phyloP scores from a whole-genome alignment of 768 basidiomycete genomes.

The Cystofilobasidium capitatum region DNA sequence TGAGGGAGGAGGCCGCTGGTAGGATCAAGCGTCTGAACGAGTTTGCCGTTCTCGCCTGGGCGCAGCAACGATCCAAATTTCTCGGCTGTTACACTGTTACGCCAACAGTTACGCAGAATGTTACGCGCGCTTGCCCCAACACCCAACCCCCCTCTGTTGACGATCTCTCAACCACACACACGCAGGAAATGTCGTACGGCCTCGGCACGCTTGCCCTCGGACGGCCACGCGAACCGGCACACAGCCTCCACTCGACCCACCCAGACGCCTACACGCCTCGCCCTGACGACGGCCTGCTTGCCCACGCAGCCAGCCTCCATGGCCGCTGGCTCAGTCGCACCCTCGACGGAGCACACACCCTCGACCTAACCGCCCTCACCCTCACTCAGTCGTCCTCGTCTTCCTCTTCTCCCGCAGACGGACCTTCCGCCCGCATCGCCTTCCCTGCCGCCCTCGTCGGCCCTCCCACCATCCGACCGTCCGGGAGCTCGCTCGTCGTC shows the following conservation, averaged over 20 bases:
- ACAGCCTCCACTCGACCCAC: too few relatives aligned
- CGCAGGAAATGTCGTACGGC: too few relatives aligned
- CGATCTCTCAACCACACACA: too few relatives aligned
- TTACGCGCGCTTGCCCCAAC: too few relatives aligned
- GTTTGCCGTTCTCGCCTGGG: too few relatives aligned
- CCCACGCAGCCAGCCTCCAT: neutral
- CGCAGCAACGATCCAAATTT: too few relatives aligned
- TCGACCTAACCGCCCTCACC: slow-evolving; percentile 63
- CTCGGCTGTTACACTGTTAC: too few relatives aligned
- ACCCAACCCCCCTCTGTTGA: too few relatives aligned
- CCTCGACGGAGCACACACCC: slow-evolving; percentile 59
- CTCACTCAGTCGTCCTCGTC: slow-evolving; percentile 15
- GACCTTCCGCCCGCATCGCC: slow-evolving; percentile 62
- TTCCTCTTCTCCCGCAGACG: slow-evolving; percentile 44
- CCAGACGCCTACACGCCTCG: neutral
- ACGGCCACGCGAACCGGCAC: too few relatives aligned
- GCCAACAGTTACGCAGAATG: too few relatives aligned
- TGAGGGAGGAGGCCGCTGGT: neutral
- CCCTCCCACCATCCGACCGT: slow-evolving; percentile 55
- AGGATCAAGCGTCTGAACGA: too few relatives aligned
- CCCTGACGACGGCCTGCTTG: neutral
- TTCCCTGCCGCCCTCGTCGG: slow-evolving; percentile 62
- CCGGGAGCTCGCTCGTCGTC: slow-evolving; percentile 49
- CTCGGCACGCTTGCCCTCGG: too few relatives aligned
- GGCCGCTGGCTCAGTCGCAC: slow-evolving; percentile 55